These are phyloP conservation scores for Uronychia setigera DNA, from an alignment of 73 alveolate genomes.

Conservation along the genomic window DNA sequence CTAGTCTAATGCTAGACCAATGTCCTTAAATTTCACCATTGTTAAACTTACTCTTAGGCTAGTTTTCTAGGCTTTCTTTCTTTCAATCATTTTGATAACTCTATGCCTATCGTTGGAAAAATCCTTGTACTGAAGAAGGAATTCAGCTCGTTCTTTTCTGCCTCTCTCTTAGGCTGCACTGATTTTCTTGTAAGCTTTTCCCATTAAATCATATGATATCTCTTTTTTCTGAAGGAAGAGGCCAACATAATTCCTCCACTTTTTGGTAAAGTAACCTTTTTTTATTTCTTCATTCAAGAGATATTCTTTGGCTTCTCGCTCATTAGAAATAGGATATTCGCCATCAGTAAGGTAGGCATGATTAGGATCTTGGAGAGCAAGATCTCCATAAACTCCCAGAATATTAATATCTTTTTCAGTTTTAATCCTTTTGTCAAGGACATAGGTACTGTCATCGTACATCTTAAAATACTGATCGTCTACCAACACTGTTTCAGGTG, in stretches of 20 bases:
- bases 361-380: no score
- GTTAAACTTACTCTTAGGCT: no score
- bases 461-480: neutral
- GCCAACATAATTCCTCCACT: neutral
- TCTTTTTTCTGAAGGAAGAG: neutral
- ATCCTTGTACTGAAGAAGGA: slow-evolving; percentile 34
- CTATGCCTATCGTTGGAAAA: slow-evolving; percentile 24
- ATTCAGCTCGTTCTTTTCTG: slow-evolving; percentile 18
- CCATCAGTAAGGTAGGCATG: no score
- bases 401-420: neutral
- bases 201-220: neutral
- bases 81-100: slow-evolving; percentile 18
- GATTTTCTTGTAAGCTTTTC: neutral
- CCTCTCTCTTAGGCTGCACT: neutral
- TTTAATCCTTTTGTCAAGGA: neutral
- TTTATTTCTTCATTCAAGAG: neutral
- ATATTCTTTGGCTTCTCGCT: neutral
- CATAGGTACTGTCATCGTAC: neutral
- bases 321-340: neutral
- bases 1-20: slow-evolving; percentile 50
- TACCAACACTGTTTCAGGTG: neutral
- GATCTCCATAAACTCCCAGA: neutral
- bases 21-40: no score
- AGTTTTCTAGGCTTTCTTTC: slow-evolving; percentile 31
- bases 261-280: neutral